Evolutionary conservation across 495 filamentous ascomycete genomes (phyloP).

Genomic region (Astrothelium subdiscretum): DNA sequence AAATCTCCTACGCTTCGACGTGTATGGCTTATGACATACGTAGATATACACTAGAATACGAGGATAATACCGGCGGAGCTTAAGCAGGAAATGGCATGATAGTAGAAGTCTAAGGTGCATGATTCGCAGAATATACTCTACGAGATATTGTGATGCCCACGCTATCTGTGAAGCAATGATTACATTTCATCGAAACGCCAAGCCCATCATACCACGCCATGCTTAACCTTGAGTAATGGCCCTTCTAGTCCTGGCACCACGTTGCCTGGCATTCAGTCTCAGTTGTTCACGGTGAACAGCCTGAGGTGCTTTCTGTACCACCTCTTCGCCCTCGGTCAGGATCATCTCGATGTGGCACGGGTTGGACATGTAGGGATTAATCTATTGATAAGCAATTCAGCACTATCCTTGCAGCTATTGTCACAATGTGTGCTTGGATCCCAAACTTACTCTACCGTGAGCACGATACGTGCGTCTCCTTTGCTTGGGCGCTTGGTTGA

Average conservation of each 20-base stretch:
- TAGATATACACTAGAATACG: too few species aligned
- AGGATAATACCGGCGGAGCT: too few species aligned
- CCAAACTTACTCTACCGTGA: conserved; percentile 87
- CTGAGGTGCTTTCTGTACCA: conserved; percentile 68
- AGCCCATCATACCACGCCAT: conserved; percentile 10
- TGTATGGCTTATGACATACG: too few species aligned
- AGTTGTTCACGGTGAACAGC: conserved; percentile 46
- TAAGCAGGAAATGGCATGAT: neutral
- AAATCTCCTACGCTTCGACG: too few species aligned
- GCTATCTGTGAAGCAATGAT: neutral
- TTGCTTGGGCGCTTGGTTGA: conserved; percentile 99
- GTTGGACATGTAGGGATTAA: conserved; percentile 99
- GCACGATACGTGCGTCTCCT: conserved; percentile 97
- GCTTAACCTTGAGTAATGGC: conserved; percentile 69
- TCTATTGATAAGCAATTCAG: conserved; percentile 39
- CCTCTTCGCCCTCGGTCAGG: conserved; percentile 91
- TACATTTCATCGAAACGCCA: conserved; percentile 3
- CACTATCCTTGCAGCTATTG: neutral
- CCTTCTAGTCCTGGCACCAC: conserved; percentile 62
- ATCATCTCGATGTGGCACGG: conserved; percentile 99
- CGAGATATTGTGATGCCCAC: neutral
- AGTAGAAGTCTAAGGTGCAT: neutral
- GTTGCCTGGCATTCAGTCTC: conserved; percentile 76
- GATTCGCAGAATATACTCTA: neutral
- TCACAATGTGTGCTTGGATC: neutral